Evolutionary conservation across 371 early-diverging fungal genomes (phyloP), one percentile per base, ranked within the genome.

Genomic region (Rhizopus stolonifer): DNA sequence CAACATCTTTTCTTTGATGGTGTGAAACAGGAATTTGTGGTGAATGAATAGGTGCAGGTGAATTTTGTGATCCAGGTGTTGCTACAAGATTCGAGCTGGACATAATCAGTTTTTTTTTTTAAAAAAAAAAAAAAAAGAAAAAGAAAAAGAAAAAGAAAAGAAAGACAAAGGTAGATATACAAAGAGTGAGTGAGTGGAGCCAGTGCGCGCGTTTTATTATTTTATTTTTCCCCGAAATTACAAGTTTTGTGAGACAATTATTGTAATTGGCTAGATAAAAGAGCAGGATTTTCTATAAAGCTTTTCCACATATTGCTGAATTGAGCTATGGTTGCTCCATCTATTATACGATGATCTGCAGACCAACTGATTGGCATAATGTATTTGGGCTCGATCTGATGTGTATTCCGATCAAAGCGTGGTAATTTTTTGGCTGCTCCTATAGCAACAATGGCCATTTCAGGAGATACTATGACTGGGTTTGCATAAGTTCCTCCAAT

Each of bases 291-390:
- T 73, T 96, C 95, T 24, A 96, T 67, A 48, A 88, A 81, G 22
- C 60, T 52, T 73, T 92, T 93, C 94, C 91, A 96, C 13, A 69
- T 61, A 46, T 79, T 74, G 9, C 86, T 87, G 70, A 95, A 95
- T 53, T 93, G 78, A 34, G 96, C 96, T 52, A 96, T 80, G 0
- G 96, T 95, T 4, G 95, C 97, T 13, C 97, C 97, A 69, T 96
- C 96, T 50, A 96, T 76, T 18, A 97, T 87, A 23, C 97, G 83
- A 72, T 97, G 97, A 67, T 97, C 97, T 13, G 97, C 97, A n/a
- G 89, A 83, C 86, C 90, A 95, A 74, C 91, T 92, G 9, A 93
- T 74, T 19, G 82, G 80, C 60, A 93, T 64, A 13, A 92, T 70
- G 50, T 80, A 61, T 56, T 83, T 83, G 13, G 86, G 78, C 1